Percentiles rank a stretch among this genome's conserved stretches.
Conservation (phyloP, 2,329 filamentous ascomycete genomes). For the Sordariomycetes sp. region DNA sequence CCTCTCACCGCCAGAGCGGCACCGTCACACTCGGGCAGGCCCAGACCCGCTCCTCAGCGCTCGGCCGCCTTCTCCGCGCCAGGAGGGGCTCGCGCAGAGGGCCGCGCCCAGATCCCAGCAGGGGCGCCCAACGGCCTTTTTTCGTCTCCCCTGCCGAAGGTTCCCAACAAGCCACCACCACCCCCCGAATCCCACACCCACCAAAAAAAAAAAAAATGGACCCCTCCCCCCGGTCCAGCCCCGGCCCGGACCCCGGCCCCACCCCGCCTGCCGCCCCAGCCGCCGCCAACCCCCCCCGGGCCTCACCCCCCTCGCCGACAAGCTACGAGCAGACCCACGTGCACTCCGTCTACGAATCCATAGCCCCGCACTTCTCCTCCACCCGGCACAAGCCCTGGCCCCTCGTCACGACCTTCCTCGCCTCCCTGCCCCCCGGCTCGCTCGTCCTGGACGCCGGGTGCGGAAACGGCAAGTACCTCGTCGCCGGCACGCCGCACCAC, state of each 20-base stretch:
- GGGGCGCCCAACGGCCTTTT: no score
- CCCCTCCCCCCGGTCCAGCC: neutral
- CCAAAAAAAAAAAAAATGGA: no score
- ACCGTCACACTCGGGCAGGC: no score
- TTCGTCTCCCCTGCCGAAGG: no score
- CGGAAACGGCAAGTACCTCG: constrained; percentile 92
- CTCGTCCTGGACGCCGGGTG: constrained; percentile 87
- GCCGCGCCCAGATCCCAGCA: no score
- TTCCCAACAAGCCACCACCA: no score
- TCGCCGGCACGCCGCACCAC: constrained; percentile 62
- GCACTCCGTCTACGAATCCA: constrained; percentile 81
- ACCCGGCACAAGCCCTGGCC: constrained; percentile 84
- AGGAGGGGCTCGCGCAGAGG: no score
- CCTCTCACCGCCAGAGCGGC: no score
- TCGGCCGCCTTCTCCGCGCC: no score
- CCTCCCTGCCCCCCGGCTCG: constrained; percentile 49
- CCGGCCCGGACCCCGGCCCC: neutral
- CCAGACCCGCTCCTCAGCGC: no score
- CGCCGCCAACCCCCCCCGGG: constrained; percentile 4
- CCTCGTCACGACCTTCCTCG: constrained; percentile 69
- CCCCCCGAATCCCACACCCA: no score
- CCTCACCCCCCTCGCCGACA: constrained; percentile 21
- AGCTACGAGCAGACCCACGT: constrained; percentile 78
- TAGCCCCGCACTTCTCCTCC: constrained; percentile 72
- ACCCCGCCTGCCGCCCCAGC: constrained; percentile 8